These are phyloP conservation scores for Antitrichia curtipendula DNA, from an alignment of 225 moss, liverwort and hornwort species.

Conservation along the genomic window DNA sequence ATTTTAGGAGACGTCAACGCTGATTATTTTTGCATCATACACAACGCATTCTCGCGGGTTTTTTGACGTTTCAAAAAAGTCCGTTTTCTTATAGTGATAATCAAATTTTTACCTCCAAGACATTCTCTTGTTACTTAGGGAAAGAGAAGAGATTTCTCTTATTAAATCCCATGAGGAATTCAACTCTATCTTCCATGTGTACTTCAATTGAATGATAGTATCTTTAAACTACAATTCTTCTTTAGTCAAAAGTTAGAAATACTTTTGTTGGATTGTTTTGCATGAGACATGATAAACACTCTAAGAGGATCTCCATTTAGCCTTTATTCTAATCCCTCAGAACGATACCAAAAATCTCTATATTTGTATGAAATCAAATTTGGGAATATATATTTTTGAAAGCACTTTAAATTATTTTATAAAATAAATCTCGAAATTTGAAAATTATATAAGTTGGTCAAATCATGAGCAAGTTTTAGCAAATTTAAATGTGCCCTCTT, in stretches of 20 bases:
- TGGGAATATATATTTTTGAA: not conserved
- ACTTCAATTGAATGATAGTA: not conserved
- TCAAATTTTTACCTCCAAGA: too few relatives aligned
- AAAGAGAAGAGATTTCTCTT: too few relatives aligned
- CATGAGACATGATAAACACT: rapidly evolving
- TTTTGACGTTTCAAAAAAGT: too few relatives aligned
- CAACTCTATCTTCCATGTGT: too few relatives aligned
- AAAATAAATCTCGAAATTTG: not conserved
- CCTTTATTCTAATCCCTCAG: rapidly evolving
- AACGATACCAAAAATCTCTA: not conserved
- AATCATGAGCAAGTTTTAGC: not conserved
- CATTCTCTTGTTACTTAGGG: too few relatives aligned
- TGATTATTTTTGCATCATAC: too few relatives aligned
- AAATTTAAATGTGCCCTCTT: not conserved
- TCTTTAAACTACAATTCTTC: not conserved
- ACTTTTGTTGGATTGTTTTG: rapidly evolving
- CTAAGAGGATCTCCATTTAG: not conserved
- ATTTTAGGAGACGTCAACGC: too few relatives aligned
- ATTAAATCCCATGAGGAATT: too few relatives aligned
- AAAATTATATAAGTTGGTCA: not conserved
- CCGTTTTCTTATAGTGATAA: too few relatives aligned
- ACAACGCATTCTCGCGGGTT: too few relatives aligned
- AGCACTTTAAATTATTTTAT: not conserved
- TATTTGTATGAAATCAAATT: not conserved
- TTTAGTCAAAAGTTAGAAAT: not conserved